A percentile compares a stretch with the other conserved stretches of the same genome.
Conservation (phyloP, 2,329 filamentous ascomycete species). For the Claviceps africana region DNA sequence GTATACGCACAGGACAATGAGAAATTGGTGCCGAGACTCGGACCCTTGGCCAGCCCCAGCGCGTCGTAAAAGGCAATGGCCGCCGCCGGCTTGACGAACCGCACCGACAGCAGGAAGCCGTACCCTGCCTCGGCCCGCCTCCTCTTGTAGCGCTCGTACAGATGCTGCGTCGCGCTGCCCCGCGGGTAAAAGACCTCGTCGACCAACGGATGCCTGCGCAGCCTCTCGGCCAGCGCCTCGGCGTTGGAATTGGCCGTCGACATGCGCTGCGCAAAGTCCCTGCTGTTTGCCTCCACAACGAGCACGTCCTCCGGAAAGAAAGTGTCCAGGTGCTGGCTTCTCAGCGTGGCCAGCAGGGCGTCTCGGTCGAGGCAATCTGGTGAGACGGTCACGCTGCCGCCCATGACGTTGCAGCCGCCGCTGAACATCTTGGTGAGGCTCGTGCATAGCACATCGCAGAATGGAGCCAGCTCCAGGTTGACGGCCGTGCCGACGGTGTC, state of each 20-base stretch:
- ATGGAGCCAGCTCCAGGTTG: slow-evolving; percentile 30
- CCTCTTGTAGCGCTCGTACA: slow-evolving; percentile 18
- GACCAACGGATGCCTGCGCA: slow-evolving; percentile 12
- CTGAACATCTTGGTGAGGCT: slow-evolving; percentile 42
- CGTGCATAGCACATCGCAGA: slow-evolving; percentile 35
- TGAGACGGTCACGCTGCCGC: slow-evolving; percentile 30
- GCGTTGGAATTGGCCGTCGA: slow-evolving; percentile 13
- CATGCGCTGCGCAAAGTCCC: slow-evolving; percentile 22
- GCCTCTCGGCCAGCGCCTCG: slow-evolving; percentile 14
- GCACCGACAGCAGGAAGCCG: slow-evolving; percentile 36
- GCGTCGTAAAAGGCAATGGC: slow-evolving; percentile 34
- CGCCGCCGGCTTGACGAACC: slow-evolving; percentile 24
- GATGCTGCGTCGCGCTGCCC: slow-evolving; percentile 21
- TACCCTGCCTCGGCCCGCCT: slow-evolving; percentile 24
- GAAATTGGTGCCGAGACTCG: slow-evolving; percentile 35
- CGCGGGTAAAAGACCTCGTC: slow-evolving; percentile 27
- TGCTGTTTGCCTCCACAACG: slow-evolving; percentile 26
- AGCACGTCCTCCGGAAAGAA: slow-evolving; percentile 14
- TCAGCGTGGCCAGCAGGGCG: slow-evolving; percentile 13
- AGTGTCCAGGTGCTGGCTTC: slow-evolving; percentile 10
- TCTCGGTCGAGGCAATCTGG: slow-evolving; percentile 23
- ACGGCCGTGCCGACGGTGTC: slow-evolving; percentile 31
- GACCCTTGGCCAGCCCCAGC: slow-evolving; percentile 32
- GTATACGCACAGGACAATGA: slow-evolving; percentile 31
- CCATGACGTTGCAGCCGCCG: slow-evolving; percentile 40